phyloP scores from a whole-genome alignment of 768 basidiomycete genomes.

The Lyophyllum atratum region DNA sequence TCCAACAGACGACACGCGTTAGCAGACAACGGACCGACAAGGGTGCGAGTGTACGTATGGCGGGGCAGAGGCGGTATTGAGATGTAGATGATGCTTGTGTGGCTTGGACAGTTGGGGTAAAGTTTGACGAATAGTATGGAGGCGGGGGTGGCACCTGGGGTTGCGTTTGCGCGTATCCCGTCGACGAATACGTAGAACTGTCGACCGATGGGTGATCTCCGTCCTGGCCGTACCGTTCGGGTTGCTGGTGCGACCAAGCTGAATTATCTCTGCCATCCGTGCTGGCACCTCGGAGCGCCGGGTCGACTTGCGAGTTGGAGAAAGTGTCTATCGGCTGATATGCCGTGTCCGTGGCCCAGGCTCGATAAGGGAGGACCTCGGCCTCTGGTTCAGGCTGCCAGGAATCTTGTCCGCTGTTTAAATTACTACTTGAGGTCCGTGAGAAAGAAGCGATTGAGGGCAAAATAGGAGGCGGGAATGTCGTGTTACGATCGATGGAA shows the following conservation, averaged over 20 bases:
- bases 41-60: conserved; percentile 80
- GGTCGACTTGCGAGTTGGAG: conserved; percentile 36
- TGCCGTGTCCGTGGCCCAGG: conserved; percentile 45
- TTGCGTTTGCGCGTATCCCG: conserved; percentile 26
- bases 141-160: conserved; percentile 23
- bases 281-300: conserved; percentile 38
- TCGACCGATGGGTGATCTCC: conserved; percentile 33
- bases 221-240: conserved; percentile 27
- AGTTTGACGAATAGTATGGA: conserved; percentile 23
- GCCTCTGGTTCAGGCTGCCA: conserved; percentile 32
- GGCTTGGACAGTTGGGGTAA: conserved; percentile 15
- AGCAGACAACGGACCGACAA: conserved; percentile 87
- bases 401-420: conserved; percentile 17
- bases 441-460: conserved; percentile 56
- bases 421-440: conserved; percentile 32
- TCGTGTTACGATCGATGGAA: conserved; percentile 45
- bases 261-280: conserved; percentile 40
- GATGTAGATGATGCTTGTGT: conserved; percentile 17
- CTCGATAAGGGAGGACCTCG: conserved; percentile 46
- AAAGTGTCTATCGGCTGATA: conserved; percentile 35
- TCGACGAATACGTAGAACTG: conserved; percentile 25
- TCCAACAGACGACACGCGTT: conserved; percentile 85
- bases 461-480: conserved; percentile 49
- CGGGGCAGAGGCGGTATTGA: conserved; percentile 47
- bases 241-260: conserved; percentile 26